Percentiles rank a stretch among this genome's conserved stretches.
Evolutionary conservation across 73 alveolate species (phyloP).

Genomic region (Paramecium primaurelia): DNA sequence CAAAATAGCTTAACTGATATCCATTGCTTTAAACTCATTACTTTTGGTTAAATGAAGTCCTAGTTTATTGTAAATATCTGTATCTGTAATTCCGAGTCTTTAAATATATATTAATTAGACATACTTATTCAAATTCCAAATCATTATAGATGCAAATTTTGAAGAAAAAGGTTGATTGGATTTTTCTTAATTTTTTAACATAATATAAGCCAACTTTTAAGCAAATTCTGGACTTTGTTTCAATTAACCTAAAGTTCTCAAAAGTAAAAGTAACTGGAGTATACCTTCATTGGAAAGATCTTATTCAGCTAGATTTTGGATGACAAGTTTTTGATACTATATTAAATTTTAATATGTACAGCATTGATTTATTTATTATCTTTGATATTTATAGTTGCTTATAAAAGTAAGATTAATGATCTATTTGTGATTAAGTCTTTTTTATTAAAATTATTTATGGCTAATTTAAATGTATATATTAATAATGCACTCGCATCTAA

Average conservation of each 20-base stretch:
- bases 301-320: neutral
- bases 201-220: neutral
- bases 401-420: neutral
- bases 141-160: neutral
- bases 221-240: neutral
- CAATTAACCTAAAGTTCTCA: neutral
- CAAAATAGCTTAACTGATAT: conserved; percentile 10
- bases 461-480: neutral
- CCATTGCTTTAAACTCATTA: neutral
- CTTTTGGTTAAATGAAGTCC: conserved; percentile 1
- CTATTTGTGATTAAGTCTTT: neutral
- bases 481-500: neutral
- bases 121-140: conserved; percentile 7
- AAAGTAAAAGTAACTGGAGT: neutral
- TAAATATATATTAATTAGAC: neutral
- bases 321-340: neutral
- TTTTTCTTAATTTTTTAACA: neutral
- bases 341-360: neutral
- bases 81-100: neutral
- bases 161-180: neutral
- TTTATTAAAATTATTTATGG: neutral
- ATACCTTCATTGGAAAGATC: conserved; percentile 6
- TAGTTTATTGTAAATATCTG: neutral
- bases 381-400: neutral
- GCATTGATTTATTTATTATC: neutral